phyloP scores from a whole-genome alignment of 1,284 basidiomycete genomes.

The Fereydounia khargensis region DNA sequence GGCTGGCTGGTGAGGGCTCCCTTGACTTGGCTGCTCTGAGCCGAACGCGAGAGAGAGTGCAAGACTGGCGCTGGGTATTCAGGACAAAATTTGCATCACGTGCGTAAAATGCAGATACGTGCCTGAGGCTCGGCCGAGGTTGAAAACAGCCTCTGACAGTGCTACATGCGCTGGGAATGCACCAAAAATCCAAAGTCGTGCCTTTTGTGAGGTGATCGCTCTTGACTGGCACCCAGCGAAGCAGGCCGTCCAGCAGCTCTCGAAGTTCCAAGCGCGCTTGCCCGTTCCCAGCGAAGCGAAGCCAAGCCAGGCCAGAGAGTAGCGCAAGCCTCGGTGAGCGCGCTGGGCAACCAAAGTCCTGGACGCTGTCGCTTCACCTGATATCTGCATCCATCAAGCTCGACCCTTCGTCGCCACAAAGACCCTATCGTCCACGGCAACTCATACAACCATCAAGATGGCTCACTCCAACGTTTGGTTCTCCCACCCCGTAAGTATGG shows the following conservation, averaged over 20 bases:
- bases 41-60: not conserved
- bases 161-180: not conserved
- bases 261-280: too few relatives aligned
- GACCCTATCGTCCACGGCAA: too few relatives aligned
- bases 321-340: too few relatives aligned
- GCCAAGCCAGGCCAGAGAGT: too few relatives aligned
- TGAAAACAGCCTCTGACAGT: not conserved
- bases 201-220: not conserved
- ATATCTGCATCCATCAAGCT: too few relatives aligned
- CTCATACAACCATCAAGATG: constrained; percentile 44
- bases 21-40: not conserved
- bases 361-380: constrained; percentile 14
- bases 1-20: not conserved
- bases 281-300: too few relatives aligned
- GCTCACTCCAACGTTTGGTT: constrained; percentile 54
- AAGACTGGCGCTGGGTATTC: constrained; percentile 1
- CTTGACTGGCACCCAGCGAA: not conserved
- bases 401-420: constrained; percentile 24
- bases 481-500: constrained; percentile 42
- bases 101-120: not conserved
- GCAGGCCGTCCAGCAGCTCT: too few relatives aligned
- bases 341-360: too few relatives aligned
- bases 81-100: not conserved
- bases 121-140: constrained; percentile 4
- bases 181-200: not conserved